phyloP scores from a whole-genome alignment of 345 rosid genomes.

The Cardamine chenopodiifolia region DNA sequence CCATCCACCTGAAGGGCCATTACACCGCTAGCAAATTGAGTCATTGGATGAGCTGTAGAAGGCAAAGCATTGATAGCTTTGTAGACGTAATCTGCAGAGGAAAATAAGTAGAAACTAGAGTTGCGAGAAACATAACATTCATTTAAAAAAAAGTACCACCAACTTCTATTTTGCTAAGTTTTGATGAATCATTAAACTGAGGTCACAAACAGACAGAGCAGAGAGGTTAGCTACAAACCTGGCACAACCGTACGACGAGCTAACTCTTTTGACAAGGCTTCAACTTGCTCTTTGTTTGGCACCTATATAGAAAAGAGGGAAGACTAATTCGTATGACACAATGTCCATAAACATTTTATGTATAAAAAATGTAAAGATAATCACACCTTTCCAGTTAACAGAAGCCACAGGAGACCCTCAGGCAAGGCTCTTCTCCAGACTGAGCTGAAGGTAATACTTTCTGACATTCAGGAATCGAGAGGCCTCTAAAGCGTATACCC shows the following conservation, averaged over 20 bases:
- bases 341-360: conserved; percentile 1
- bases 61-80: conserved; percentile 90
- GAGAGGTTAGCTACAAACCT: conserved; percentile 52
- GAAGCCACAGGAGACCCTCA: conserved; percentile 97
- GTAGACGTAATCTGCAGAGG: conserved; percentile 67
- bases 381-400: conserved; percentile 88
- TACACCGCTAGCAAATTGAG: conserved; percentile 91
- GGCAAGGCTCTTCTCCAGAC: conserved; percentile 89
- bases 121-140: neutral
- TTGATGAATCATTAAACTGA: neutral
- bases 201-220: neutral
- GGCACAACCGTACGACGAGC: conserved; percentile 77
- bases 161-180: neutral
- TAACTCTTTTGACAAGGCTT: conserved; percentile 78
- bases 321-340: neutral
- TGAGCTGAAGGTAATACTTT: conserved; percentile 81
- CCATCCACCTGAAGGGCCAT: conserved; percentile 93
- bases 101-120: neutral
- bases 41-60: conserved; percentile 91
- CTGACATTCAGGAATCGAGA: conserved; percentile 95
- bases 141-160: neutral
- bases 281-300: conserved; percentile 82
- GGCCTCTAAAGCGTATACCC: conserved; percentile 93
- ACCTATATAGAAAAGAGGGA: conserved; percentile 41
- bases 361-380: neutral